Base-by-base conservation (phyloP, 2,329 filamentous ascomycete species). In the Myotisia sp. region DNA sequence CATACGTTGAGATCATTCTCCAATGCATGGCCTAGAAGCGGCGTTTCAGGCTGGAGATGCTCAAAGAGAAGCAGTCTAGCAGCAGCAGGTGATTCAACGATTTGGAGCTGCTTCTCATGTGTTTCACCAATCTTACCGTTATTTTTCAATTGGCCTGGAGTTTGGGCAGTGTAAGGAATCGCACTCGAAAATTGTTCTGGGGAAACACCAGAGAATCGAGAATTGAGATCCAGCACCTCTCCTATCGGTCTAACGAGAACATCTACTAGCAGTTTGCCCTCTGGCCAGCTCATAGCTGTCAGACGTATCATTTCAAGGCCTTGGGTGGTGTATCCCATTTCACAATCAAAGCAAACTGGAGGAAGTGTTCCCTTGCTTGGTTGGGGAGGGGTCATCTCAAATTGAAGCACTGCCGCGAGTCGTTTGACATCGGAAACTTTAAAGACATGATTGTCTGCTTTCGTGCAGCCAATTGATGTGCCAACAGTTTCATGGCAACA, bases 251-350 rank as follows among this genome's bases (percentile, higher is more conserved):
- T 71, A 5, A 95, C 86, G 0, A 95, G 69, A 0, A 93, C 68
- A 50, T 98, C 90, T 4, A 95, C 62, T 0, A 98, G 56, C 34
- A 70, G 68, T 34, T 76, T 70, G 13, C 82, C 80, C 6, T 68
- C 63, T 0, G 87, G 87, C 86, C 90, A 98, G 6, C 78, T 74
- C 3, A 87, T 78, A 4, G 82, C 86, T 0, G 90, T 95, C 3
- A 98, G 58, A 6, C 90, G 82, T 37, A 95, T 77, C 12, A 98
- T 68, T 54, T 98, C 90, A 43, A 95, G 63, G 0, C 92, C 90
- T 32, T 79, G 58, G 1, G 82, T 81, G 0, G 92, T 98, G 51
- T 92, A 95, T 3, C 82, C 83, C 90, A 98, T 98, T 53, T 98
- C 90, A 49, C 90, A 95, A 54, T 98, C 90, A 48, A 98, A 87